These are phyloP conservation scores for Aureobasidium mangrovei DNA, from an alignment of 2,329 filamentous ascomycete genomes.

Conservation along the genomic window DNA sequence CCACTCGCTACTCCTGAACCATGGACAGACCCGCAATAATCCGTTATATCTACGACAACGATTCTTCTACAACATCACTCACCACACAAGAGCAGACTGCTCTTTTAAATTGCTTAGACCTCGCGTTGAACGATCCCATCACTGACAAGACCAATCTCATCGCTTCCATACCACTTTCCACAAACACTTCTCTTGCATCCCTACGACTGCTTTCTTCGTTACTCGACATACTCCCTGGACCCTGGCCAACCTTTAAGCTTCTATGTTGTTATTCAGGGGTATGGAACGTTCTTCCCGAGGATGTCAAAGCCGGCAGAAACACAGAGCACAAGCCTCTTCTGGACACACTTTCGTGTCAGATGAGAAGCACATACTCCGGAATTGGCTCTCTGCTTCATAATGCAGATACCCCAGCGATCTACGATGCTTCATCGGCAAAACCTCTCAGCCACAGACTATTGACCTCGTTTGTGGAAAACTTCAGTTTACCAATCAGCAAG, in stretches of 20 bases:
- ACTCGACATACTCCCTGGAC: conserved; percentile 18
- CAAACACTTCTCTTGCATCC: conserved; percentile 20
- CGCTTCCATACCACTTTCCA: conserved; percentile 12
- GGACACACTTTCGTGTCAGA: conserved; percentile 20
- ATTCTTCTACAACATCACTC: background rate
- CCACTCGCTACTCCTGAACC: background rate
- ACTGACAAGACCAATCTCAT: conserved; percentile 3
- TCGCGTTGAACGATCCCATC: background rate
- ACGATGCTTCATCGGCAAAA: conserved; percentile 23
- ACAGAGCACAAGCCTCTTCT: conserved; percentile 17
- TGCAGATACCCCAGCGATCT: conserved; percentile 21
- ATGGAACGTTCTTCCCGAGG: conserved; percentile 32
- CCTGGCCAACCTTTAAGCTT: conserved; percentile 25
- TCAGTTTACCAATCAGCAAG: conserved; percentile 21
- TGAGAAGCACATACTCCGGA: conserved; percentile 23
- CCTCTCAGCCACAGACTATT: conserved; percentile 22
- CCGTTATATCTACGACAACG: background rate
- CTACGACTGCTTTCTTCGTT: conserved; percentile 22
- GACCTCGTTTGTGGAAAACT: conserved; percentile 21
- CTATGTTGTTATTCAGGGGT: conserved; percentile 30
- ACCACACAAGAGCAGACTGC: background rate
- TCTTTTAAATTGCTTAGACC: conserved; percentile 1
- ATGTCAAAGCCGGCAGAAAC: conserved; percentile 24
- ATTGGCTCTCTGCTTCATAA: conserved; percentile 23
- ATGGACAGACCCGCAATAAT: conserved; percentile 7